Percentiles rank a stretch among this genome's conserved stretches.
phyloP scores from a whole-genome alignment of 2,329 filamentous ascomycete genomes.

The Alternaria ethzedia region DNA sequence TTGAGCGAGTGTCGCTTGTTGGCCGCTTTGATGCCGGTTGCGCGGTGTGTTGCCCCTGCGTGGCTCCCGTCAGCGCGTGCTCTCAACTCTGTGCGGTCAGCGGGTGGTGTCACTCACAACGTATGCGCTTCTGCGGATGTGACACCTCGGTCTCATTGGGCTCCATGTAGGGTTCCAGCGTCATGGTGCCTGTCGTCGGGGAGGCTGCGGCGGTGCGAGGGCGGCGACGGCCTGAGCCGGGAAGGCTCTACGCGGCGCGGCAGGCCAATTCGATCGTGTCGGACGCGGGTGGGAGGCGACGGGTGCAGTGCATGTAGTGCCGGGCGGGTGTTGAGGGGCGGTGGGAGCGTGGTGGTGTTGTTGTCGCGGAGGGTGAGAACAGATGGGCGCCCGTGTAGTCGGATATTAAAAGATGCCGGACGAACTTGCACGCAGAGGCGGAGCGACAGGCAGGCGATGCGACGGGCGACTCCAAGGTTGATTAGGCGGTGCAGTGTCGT shows the following conservation, averaged over 20 bases:
- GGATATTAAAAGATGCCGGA: conserved; percentile 18
- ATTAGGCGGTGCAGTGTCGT: conserved; percentile 14
- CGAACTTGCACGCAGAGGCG: conserved; percentile 15
- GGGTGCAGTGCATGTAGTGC: conserved; percentile 9
- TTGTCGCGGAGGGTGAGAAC: conserved; percentile 18
- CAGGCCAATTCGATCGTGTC: conserved; percentile 39
- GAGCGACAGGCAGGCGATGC: conserved; percentile 16
- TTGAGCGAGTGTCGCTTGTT: conserved; percentile 85
- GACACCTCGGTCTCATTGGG: conserved; percentile 59
- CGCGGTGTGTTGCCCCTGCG: conserved; percentile 85
- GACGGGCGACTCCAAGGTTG: background rate
- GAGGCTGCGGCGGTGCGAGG: conserved; percentile 31
- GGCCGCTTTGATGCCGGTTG: conserved; percentile 74
- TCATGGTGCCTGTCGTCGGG: conserved; percentile 27
- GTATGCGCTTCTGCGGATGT: conserved; percentile 75
- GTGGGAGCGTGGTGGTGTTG: conserved; percentile 20
- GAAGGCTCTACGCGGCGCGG: conserved; percentile 39
- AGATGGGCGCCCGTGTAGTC: conserved; percentile 14
- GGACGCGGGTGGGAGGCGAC: conserved; percentile 3
- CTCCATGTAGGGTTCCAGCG: conserved; percentile 23
- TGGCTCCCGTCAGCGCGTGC: conserved; percentile 7
- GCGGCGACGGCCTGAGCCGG: conserved; percentile 47
- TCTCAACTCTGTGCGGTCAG: background rate
- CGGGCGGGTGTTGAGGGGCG: conserved; percentile 9
- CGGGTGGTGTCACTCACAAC: conserved; percentile 58